These are phyloP conservation scores for Thraustotheca clavata DNA, from an alignment of 352 stramenopile species.

Conservation along the genomic window DNA sequence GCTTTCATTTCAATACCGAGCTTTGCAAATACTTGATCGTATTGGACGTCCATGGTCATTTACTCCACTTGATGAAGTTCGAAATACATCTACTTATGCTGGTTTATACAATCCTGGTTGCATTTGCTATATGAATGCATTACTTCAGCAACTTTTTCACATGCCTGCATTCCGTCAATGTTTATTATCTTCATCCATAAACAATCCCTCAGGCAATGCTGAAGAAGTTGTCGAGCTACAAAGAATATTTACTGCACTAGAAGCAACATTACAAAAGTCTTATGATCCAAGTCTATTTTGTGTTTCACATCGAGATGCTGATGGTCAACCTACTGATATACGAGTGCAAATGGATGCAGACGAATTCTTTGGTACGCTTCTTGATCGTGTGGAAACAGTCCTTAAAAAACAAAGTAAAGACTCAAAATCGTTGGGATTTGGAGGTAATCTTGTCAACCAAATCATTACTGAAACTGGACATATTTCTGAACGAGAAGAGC, in stretches of 20 bases:
- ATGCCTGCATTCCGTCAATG: constrained; percentile 47
- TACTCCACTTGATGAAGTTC: constrained; percentile 35
- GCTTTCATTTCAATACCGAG: constrained; percentile 22
- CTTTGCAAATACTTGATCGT: constrained; percentile 26
- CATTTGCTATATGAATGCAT: constrained; percentile 99
- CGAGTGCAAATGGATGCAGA: constrained; percentile 75
- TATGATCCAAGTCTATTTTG: constrained; percentile 60
- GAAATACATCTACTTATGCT: constrained; percentile 27
- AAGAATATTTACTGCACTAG: constrained; percentile 51
- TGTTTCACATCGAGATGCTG: constrained; percentile 55
- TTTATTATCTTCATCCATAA: constrained; percentile 25
- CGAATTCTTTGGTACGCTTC: constrained; percentile 69
- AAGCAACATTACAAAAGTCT: constrained; percentile 33
- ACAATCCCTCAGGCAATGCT: constrained; percentile 22
- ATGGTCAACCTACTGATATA: constrained; percentile 62
- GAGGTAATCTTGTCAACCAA: constrained; percentile 71
- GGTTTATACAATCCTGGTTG: constrained; percentile 97
- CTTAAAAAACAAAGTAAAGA: not conserved
- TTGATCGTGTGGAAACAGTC: constrained; percentile 73
- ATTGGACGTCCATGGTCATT: constrained; percentile 56
- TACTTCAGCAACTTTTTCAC: constrained; percentile 95
- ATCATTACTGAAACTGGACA: constrained; percentile 70
- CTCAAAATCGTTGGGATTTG: constrained; percentile 38
- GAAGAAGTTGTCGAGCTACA: constrained; percentile 62
- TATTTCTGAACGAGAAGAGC: constrained; percentile 72